These are phyloP conservation scores for Hemerocallis citrina DNA, from an alignment of 106 monocot species.

Conservation along the genomic window DNA sequence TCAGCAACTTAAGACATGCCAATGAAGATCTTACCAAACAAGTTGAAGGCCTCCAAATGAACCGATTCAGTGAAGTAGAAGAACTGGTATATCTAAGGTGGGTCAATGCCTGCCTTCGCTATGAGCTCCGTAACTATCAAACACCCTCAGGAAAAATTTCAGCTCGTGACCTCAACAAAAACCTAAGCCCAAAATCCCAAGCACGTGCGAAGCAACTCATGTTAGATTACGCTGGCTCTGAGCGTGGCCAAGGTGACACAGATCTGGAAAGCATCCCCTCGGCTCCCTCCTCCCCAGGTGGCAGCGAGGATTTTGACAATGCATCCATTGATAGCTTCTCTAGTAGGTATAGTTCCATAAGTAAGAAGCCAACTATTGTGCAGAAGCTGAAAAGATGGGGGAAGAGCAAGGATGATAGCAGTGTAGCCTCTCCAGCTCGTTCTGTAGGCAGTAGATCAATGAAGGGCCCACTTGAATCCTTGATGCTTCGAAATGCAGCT, in stretches of 20 bases:
- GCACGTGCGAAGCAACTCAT: slow-evolving; percentile 73
- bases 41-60: slow-evolving; percentile 97
- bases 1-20: slow-evolving; percentile 47
- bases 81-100: slow-evolving; percentile 94
- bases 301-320: slow-evolving; percentile 89
- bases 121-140: slow-evolving; percentile 84
- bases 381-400: slow-evolving; percentile 95
- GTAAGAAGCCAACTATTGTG: slow-evolving; percentile 63
- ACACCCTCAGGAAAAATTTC: slow-evolving; percentile 54
- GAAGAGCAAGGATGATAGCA: slow-evolving; percentile 70
- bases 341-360: slow-evolving; percentile 58
- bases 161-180: slow-evolving; percentile 81
- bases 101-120: slow-evolving; percentile 92
- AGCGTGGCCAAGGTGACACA: slow-evolving; percentile 90
- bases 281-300: slow-evolving; percentile 67
- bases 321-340: slow-evolving; percentile 70
- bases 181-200: slow-evolving; percentile 72
- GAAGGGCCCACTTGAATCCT: slow-evolving; percentile 71
- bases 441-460: slow-evolving; percentile 38
- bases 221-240: slow-evolving; percentile 92
- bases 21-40: slow-evolving; percentile 90
- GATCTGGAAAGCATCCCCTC: slow-evolving; percentile 78
- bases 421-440: slow-evolving; percentile 44
- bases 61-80: slow-evolving; percentile 91
- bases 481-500: slow-evolving; percentile 87